Conservation (phyloP, 208 protist species). For the Crithidia fasciculata region DNA sequence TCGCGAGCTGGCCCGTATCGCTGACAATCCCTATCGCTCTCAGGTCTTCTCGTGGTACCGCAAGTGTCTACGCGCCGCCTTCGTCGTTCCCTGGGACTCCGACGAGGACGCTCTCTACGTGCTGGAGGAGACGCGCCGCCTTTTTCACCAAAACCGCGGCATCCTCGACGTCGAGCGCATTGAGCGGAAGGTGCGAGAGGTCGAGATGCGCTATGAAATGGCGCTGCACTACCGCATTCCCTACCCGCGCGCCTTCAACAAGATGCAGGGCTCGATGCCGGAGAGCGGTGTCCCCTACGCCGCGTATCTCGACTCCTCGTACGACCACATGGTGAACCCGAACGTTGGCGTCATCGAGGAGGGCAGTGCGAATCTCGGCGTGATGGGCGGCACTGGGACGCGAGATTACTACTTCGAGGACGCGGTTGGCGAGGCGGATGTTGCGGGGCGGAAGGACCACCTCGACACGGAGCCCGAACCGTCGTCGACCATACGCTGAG, state of each 20-base stretch:
- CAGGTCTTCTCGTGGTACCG: slow-evolving; percentile 87
- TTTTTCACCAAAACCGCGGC: slow-evolving; percentile 73
- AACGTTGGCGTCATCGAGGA: slow-evolving; percentile 63
- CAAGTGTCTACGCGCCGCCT: slow-evolving; percentile 80
- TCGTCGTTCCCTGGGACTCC: slow-evolving; percentile 77
- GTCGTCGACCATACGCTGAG: slow-evolving; percentile 29
- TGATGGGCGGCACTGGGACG: slow-evolving; percentile 60
- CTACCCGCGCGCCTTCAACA: slow-evolving; percentile 85
- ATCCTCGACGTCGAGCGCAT: slow-evolving; percentile 69
- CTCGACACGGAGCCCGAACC: slow-evolving; percentile 51
- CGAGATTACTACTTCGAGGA: slow-evolving; percentile 60
- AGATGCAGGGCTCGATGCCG: slow-evolving; percentile 77
- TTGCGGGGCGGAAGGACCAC: slow-evolving; percentile 38
- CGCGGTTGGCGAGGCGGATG: slow-evolving; percentile 46
- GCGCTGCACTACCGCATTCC: slow-evolving; percentile 87
- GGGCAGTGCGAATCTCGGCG: slow-evolving; percentile 72
- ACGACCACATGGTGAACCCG: slow-evolving; percentile 82
- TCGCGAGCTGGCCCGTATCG: slow-evolving; percentile 26
- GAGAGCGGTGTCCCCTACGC: slow-evolving; percentile 84
- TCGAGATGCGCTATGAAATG: slow-evolving; percentile 90
- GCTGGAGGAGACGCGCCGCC: slow-evolving; percentile 74
- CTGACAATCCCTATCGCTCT: slow-evolving; percentile 62
- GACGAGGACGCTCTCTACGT: slow-evolving; percentile 90
- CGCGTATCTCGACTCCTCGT: slow-evolving; percentile 85
- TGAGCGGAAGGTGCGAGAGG: slow-evolving; percentile 84